Percentiles rank a stretch among this genome's conserved stretches.
phyloP scores from a whole-genome alignment of 2,329 filamentous ascomycete species.

The Alternaria arborescens region DNA sequence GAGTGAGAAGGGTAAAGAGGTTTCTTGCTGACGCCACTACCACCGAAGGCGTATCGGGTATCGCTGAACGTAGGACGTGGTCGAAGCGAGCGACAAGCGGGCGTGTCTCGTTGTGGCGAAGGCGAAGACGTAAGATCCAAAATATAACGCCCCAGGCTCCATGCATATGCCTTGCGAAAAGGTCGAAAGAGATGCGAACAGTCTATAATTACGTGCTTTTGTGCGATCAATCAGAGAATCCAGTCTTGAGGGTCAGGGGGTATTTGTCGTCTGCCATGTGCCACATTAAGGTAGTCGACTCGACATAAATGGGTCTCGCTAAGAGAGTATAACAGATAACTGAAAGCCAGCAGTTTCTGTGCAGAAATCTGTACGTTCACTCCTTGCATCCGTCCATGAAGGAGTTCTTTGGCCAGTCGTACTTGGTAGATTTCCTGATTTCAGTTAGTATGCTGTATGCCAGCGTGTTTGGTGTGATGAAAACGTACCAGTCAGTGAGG shows the following conservation, averaged over 20 bases:
- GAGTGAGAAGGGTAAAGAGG: slow-evolving; percentile 17
- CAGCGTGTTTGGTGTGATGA: background rate
- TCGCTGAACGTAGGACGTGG: slow-evolving; percentile 5
- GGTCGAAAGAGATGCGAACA: slow-evolving; percentile 20
- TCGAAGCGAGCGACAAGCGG: slow-evolving; percentile 1
- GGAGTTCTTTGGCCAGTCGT: slow-evolving; percentile 68
- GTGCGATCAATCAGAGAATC: slow-evolving; percentile 27
- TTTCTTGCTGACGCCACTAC: slow-evolving; percentile 2
- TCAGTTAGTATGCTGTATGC: slow-evolving; percentile 16
- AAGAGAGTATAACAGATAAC: slow-evolving; percentile 20
- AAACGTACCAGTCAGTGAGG: slow-evolving; percentile 67
- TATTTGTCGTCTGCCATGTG: slow-evolving; percentile 42
- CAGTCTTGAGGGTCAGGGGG: slow-evolving; percentile 25
- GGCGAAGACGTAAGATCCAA: slow-evolving; percentile 16
- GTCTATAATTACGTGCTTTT: slow-evolving; percentile 46
- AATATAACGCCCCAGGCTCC: slow-evolving; percentile 31
- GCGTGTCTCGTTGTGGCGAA: background rate
- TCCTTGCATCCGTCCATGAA: slow-evolving; percentile 65
- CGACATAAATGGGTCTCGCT: slow-evolving; percentile 21
- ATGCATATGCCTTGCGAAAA: slow-evolving; percentile 35
- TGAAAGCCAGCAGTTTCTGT: slow-evolving; percentile 29
- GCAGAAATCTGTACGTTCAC: slow-evolving; percentile 19
- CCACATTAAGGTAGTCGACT: slow-evolving; percentile 38
- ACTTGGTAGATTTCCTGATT: slow-evolving; percentile 59
- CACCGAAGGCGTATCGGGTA: background rate